Conservation (phyloP, 1,284 basidiomycete species). For the Vanrija sp. region DNA sequence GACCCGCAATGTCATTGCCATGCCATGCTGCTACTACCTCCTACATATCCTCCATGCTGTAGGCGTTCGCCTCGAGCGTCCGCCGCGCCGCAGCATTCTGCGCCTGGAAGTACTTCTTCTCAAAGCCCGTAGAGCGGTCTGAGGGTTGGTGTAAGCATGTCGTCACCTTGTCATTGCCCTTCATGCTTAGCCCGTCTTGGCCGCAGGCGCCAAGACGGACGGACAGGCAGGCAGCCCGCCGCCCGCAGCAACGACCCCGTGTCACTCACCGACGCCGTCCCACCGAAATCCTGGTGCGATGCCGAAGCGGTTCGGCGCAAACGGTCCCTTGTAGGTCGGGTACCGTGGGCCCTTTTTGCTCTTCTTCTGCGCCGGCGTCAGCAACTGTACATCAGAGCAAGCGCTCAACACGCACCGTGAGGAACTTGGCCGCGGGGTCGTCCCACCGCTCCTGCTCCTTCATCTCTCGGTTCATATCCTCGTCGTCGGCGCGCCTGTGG, state of each 20-base stretch:
- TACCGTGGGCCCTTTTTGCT: slow-evolving; percentile 74
- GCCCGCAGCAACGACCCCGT: slow-evolving; percentile 6
- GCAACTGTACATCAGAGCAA: background rate
- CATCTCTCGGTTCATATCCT: slow-evolving; percentile 74
- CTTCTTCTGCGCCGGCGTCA: slow-evolving; percentile 54
- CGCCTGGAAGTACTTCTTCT: slow-evolving; percentile 83
- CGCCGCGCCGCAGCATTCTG: slow-evolving; percentile 67
- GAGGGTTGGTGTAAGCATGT: background rate
- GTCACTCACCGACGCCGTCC: slow-evolving; percentile 83
- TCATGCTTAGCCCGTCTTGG: background rate
- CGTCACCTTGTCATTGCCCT: background rate
- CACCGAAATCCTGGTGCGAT: slow-evolving; percentile 94
- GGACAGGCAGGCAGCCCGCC: background rate
- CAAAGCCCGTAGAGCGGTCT: slow-evolving; percentile 92
- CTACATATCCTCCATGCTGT: slow-evolving; percentile 87
- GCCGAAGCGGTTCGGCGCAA: slow-evolving; percentile 89
- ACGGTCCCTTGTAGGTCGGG: slow-evolving; percentile 84
- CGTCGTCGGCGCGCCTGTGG: slow-evolving; percentile 68
- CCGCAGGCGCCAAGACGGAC: background rate
- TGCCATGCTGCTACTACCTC: background rate
- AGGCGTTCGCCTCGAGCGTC: slow-evolving; percentile 68
- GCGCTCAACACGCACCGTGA: slow-evolving; percentile 61
- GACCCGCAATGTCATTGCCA: too few relatives aligned
- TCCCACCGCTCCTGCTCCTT: slow-evolving; percentile 81
- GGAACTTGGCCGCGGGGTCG: slow-evolving; percentile 88